Conservation (phyloP, 768 basidiomycete species). For the Ramaria sp. region DNA sequence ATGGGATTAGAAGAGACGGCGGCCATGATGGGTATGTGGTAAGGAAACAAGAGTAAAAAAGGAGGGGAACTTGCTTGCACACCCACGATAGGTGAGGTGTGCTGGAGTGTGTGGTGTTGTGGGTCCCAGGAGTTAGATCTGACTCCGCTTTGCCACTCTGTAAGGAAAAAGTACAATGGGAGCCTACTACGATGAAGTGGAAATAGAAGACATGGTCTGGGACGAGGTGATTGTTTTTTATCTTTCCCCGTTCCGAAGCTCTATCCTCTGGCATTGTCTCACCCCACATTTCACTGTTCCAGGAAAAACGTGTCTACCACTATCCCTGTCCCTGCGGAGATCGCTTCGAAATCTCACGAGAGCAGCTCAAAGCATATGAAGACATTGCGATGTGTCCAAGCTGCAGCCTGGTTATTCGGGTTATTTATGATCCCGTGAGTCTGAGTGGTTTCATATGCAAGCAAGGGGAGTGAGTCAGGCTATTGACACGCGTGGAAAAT, state of each 20-base stretch:
- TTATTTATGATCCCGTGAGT: conserved; percentile 91
- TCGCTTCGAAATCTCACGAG: conserved; percentile 87
- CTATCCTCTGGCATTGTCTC: background rate
- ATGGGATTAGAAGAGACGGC: conserved; percentile 40
- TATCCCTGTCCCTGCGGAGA: conserved; percentile 98
- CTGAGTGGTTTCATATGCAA: background rate
- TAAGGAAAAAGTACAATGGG: conserved; percentile 39
- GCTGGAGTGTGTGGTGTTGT: background rate
- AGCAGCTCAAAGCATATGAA: conserved; percentile 79
- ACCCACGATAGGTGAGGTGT: background rate
- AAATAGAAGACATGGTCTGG: conserved; percentile 96
- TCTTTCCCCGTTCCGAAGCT: too few species aligned
- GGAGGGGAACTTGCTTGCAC: background rate
- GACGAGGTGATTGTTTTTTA: conserved; percentile 31
- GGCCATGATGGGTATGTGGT: background rate
- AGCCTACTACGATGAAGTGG: conserved; percentile 91
- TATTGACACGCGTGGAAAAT: conserved; percentile 6
- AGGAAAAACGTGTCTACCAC: conserved; percentile 71
- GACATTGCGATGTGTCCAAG: conserved; percentile 95
- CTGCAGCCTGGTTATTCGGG: conserved; percentile 85
- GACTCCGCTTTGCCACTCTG: background rate
- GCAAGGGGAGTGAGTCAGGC: background rate
- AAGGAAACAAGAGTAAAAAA: background rate
- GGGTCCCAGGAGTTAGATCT: background rate
- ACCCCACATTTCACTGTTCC: background rate